Evolutionary conservation across 148 eudicot genomes (phyloP), one percentile per base, ranked within the genome.

Genomic region (Chenopodium album): DNA sequence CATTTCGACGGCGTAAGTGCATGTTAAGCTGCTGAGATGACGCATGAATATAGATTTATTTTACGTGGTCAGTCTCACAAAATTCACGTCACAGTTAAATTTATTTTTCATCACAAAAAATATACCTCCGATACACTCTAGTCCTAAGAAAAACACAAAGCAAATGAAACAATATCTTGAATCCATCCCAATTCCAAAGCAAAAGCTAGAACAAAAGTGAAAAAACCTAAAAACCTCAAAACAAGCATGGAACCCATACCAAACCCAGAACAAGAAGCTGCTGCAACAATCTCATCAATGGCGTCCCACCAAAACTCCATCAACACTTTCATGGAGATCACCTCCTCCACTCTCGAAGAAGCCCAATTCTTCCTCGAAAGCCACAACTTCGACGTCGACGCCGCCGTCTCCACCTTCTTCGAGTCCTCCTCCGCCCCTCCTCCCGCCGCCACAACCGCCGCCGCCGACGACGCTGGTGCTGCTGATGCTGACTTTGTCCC

Each of bases 361-460:
- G 97, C 97, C 31, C 85, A 82, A 28, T 92, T 92, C 91, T 92
- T 86, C 89, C 84, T 92, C 26, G 97, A 92, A 82, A 84, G 89
- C 80, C 97, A 92, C 88, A 87, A 87, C 78, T 92, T 87, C 88
- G 90, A 88, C 81, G 89, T 92, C 83, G 97, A 92, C 77, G 82
- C 92, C 76, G 97, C 97, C 82, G 92, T 92, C 83, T 88, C 94
- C 83, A 92, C 97, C 66, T 92, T 88, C 88, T 82, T 91, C 83
- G 97, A 92, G 52, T 86, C 92, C 82, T 63, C 88, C 84, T 6
- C 82, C 81, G 37, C 86, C 69, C 44, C 76, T 73, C 50, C 75
- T 78, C 17, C 50, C 75, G 76, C 17, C 71, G 8, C 71, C 78
- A 23, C 50, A 26, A 81, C 68, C 82, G 73, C 79, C 68, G 34